Evolutionary conservation across 169 alveolate genomes (phyloP).

Genomic region (Blepharisma undulans): DNA sequence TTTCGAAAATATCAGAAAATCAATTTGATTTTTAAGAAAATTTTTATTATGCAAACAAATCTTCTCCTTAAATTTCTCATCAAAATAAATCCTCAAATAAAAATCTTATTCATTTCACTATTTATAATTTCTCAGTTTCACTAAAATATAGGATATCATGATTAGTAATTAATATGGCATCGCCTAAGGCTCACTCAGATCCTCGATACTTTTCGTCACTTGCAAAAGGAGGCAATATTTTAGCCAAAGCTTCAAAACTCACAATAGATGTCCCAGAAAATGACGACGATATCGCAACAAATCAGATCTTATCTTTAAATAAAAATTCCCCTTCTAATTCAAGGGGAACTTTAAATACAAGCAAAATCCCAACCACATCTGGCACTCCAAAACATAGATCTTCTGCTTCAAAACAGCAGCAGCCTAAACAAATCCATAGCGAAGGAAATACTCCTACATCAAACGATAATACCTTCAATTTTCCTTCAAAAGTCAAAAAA

Average conservation of each 20-base stretch:
- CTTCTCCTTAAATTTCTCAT: neutral
- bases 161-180: neutral
- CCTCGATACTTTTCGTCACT: neutral
- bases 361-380: neutral
- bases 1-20: neutral
- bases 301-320: neutral
- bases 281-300: conserved; percentile 2
- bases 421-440: neutral
- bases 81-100: neutral
- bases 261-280: conserved; percentile 18
- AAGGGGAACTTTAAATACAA: neutral
- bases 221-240: conserved; percentile 15
- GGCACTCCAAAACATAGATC: neutral
- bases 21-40: too few relatives aligned
- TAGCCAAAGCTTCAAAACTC: conserved; percentile 10
- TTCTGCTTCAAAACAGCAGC: neutral
- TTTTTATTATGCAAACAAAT: too few relatives aligned
- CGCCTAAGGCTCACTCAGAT: neutral
- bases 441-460: neutral
- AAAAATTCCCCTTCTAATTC: conserved; percentile 26
- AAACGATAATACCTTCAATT: neutral
- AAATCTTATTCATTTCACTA: neutral
- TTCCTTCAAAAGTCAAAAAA: neutral
- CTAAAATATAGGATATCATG: neutral
- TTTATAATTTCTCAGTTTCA: neutral